A percentile compares a stretch with the other conserved stretches of the same genome.
These are phyloP conservation scores for Dichomitus squalens DNA, from an alignment of 1,284 basidiomycete species.

Conservation along the genomic window DNA sequence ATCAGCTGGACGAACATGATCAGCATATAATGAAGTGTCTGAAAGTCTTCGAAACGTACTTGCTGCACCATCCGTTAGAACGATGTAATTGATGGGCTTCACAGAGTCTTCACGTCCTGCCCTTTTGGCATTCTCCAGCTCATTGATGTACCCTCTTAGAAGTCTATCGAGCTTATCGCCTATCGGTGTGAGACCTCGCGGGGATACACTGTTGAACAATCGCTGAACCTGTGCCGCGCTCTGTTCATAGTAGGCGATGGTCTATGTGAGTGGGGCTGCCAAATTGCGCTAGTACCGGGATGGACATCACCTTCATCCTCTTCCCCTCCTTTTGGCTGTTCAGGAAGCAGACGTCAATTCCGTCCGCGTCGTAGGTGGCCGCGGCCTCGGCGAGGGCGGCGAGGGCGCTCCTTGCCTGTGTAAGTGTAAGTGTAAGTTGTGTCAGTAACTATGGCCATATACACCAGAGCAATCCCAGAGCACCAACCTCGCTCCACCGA, in stretches of 20 bases:
- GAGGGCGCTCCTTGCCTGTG: conserved; percentile 46
- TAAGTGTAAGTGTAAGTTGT: background rate
- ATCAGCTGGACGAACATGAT: conserved; percentile 42
- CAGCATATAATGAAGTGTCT: background rate
- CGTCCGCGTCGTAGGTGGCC: conserved; percentile 47
- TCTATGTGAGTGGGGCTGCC: background rate
- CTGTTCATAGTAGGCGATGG: background rate
- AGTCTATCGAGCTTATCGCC: conserved; percentile 50
- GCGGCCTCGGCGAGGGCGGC: conserved; percentile 45
- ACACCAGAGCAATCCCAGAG: background rate
- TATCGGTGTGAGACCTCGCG: conserved; percentile 50
- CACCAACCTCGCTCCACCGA: conserved; percentile 49
- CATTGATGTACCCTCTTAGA: conserved; percentile 46
- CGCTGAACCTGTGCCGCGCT: conserved; percentile 34
- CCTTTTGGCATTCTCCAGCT: conserved; percentile 42
- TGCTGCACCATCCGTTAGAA: conserved; percentile 64
- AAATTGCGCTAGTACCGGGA: background rate
- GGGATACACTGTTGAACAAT: conserved; percentile 47
- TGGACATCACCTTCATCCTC: conserved; percentile 38
- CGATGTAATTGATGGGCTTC: conserved; percentile 61
- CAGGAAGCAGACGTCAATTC: conserved; percentile 54
- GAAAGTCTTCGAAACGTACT: conserved; percentile 38
- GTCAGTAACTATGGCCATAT: background rate
- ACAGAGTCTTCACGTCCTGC: conserved; percentile 36
- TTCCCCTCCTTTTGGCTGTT: conserved; percentile 37